Evolutionary conservation across 2,329 filamentous ascomycete species (phyloP), one percentile per base, ranked within the genome.

Genomic region (Pseudogymnoascus sp.): DNA sequence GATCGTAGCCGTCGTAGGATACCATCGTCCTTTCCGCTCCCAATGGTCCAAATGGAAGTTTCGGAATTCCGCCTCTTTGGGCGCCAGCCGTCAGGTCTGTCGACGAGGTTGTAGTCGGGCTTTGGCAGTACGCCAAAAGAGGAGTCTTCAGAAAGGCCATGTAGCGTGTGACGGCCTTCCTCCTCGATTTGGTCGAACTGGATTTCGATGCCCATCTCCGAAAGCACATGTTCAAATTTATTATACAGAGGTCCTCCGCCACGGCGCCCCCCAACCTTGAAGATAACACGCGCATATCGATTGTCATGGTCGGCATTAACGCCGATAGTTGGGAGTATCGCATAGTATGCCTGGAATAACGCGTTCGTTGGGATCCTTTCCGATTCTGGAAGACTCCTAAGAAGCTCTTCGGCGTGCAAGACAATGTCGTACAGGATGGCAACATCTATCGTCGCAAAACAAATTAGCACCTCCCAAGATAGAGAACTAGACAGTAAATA

Each of bases 311-410:
- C 86, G n/a, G 85, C 81, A 64, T 90, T 82, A 67, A 91, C 78
- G 62, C 86, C 88, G 77, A 89, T 79, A 67, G 85, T 79, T 4
- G 83, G 84, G n/a, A 96, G 82, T 44, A 93, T 81, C 63, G 84
- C 80, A 71, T 95, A 88, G 72, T 96, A 96, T 31, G 91, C 90
- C 62, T 82, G 81, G 75, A 96, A 96, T 16, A 96, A 82, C 8
- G 91, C 90, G 71, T 86, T 86, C 64, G 88, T 91, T 3, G 90
- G 87, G 21, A 89, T 80, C 63, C 83, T 82, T 69, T 88, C 83
- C 59, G 81, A 81, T 63, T 86, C 82, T 1, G 84, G 79, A 1
- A 84, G 77, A 10, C 75, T 75, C 53, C 82, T 77, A 62, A 85
- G 80, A 31, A 89, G 81, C 42, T 83, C 78, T 76, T 93, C 85